Evolutionary conservation across 305 asterid species (phyloP).

Genomic region (Striga hermonthica): DNA sequence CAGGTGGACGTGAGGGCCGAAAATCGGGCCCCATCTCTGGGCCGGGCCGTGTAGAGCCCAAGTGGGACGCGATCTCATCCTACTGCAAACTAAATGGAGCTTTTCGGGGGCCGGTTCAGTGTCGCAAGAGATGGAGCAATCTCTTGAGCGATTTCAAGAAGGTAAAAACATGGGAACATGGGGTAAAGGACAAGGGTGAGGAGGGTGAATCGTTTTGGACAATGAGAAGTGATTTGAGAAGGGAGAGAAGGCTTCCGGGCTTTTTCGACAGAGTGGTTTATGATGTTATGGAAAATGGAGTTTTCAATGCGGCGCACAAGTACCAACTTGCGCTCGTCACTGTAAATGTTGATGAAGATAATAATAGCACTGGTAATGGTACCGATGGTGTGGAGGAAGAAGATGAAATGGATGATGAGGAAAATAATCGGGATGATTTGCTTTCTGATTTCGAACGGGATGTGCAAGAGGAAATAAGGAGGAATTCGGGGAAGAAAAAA

Average conservation of each 20-base stretch:
- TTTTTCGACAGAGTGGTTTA: slow-evolving; percentile 59
- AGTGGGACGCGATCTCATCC: slow-evolving; percentile 67
- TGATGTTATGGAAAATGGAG: slow-evolving; percentile 58
- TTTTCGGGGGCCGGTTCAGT: slow-evolving; percentile 67
- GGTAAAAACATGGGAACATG: slow-evolving; percentile 60
- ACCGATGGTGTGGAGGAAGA: slow-evolving; percentile 34
- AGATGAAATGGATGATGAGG: slow-evolving; percentile 39
- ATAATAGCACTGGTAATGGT: slow-evolving; percentile 24
- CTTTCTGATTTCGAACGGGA: slow-evolving; percentile 29
- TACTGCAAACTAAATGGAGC: slow-evolving; percentile 62
- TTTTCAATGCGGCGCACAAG: slow-evolving; percentile 26
- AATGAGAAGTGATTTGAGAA: slow-evolving; percentile 63
- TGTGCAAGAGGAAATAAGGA: slow-evolving; percentile 23
- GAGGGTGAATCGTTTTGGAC: slow-evolving; percentile 59
- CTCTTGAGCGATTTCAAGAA: slow-evolving; percentile 72
- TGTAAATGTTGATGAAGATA: slow-evolving; percentile 34
- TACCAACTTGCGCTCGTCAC: slow-evolving; percentile 44
- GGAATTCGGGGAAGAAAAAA: slow-evolving; percentile 31
- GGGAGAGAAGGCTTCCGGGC: slow-evolving; percentile 60
- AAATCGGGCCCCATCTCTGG: slow-evolving; percentile 39
- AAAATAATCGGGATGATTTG: slow-evolving; percentile 27
- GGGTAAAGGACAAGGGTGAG: slow-evolving; percentile 23
- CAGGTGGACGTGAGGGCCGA: slow-evolving; percentile 47
- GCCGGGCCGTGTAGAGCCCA: slow-evolving; percentile 49
- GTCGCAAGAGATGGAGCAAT: slow-evolving; percentile 85